Percentiles rank a stretch among this genome's conserved stretches.
phyloP scores from a whole-genome alignment of 139 green algal genomes.

The Nannochloris sp. region DNA sequence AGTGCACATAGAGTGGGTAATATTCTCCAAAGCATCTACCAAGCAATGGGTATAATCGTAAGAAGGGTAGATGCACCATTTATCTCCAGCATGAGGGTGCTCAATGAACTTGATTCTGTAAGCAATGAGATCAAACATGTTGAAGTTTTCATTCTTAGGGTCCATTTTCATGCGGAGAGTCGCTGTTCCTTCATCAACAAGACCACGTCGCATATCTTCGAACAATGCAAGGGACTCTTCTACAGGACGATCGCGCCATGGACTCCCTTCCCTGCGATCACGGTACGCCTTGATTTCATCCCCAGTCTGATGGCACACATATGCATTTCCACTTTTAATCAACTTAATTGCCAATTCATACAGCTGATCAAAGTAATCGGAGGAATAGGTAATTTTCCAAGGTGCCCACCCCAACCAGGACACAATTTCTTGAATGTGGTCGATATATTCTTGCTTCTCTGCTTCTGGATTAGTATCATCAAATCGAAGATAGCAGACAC shows the following conservation, averaged over 20 bases:
- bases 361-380: slow-evolving; percentile 93
- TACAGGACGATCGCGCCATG: slow-evolving; percentile 84
- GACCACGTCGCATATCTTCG: slow-evolving; percentile 89
- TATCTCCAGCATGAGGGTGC: slow-evolving; percentile 77
- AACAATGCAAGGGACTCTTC: slow-evolving; percentile 89
- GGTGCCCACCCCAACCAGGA: slow-evolving; percentile 91
- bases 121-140: slow-evolving; percentile 97
- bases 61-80: slow-evolving; percentile 98
- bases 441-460: slow-evolving; percentile 98
- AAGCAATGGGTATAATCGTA: slow-evolving; percentile 99
- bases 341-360: slow-evolving; percentile 87
- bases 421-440: slow-evolving; percentile 95
- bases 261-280: slow-evolving; percentile 63
- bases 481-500: slow-evolving; percentile 88
- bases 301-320: slow-evolving; percentile 91
- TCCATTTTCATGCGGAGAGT: slow-evolving; percentile 84
- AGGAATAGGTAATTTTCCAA: slow-evolving; percentile 89
- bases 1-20: slow-evolving; percentile 98
- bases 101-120: slow-evolving; percentile 92
- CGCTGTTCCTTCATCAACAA: slow-evolving; percentile 86
- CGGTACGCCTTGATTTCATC: slow-evolving; percentile 85
- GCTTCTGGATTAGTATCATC: slow-evolving; percentile 98
- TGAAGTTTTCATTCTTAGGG: slow-evolving; percentile 87
- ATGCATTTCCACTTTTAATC: slow-evolving; percentile 87
- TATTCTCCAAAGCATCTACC: slow-evolving; percentile 94